Evolutionary conservation across 2,329 filamentous ascomycete species (phyloP).

Genomic region (Diaporthe citri): DNA sequence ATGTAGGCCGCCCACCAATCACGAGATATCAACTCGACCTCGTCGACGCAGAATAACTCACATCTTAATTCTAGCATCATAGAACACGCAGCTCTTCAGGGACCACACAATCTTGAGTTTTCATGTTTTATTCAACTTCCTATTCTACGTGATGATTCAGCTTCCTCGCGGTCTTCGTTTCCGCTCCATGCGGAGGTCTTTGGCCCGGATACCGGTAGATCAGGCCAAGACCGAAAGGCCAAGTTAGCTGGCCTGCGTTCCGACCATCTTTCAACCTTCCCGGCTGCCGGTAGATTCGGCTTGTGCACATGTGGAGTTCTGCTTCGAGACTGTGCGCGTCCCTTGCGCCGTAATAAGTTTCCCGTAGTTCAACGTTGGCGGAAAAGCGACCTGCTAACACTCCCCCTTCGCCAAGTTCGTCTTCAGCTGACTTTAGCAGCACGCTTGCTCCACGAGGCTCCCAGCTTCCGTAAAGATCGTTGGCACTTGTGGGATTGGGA

Average conservation of each 20-base stretch:
- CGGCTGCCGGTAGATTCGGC: background rate
- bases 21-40: background rate
- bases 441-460: conserved; percentile 1
- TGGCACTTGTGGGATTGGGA: background rate
- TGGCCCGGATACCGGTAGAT: background rate
- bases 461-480: background rate
- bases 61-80: background rate
- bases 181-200: background rate
- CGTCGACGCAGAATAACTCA: background rate
- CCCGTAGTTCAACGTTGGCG: background rate
- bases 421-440: background rate
- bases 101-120: background rate
- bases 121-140: too few relatives aligned
- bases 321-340: background rate
- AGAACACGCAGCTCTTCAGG: too few relatives aligned
- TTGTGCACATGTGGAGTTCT: background rate
- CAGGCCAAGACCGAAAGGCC: background rate
- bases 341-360: background rate
- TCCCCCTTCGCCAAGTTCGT: background rate
- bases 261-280: background rate
- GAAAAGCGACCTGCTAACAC: background rate
- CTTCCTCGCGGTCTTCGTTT: too few relatives aligned
- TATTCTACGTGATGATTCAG: too few relatives aligned
- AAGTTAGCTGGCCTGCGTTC: background rate
- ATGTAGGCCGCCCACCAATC: background rate